Evolutionary conservation across 116 monocot species (phyloP).

Genomic region (Papilionanthe hybrid): DNA sequence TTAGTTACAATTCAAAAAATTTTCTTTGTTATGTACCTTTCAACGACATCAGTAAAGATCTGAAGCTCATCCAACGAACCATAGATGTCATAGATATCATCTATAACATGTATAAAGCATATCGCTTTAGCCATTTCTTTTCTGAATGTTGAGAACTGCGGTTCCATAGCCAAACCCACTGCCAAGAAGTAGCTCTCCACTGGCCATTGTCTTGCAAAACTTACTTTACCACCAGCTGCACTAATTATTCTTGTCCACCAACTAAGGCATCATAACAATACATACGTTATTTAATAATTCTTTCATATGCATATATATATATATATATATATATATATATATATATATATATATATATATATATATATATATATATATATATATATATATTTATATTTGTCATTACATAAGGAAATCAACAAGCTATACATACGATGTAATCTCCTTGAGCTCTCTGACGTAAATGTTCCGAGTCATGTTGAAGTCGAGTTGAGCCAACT

Average conservation of each 20-base stretch:
- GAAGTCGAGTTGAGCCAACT: constrained; percentile 14
- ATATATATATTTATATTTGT: too few relatives aligned
- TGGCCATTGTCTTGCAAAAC: constrained; percentile 8
- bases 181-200: constrained; percentile 8
- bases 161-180: neutral
- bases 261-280: neutral
- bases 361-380: too few relatives aligned
- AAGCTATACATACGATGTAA: neutral
- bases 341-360: too few relatives aligned
- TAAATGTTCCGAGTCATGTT: constrained; percentile 10
- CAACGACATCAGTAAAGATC: constrained; percentile 1
- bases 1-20: neutral
- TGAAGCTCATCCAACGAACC: constrained; percentile 7
- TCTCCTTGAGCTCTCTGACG: constrained; percentile 9
- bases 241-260: constrained; percentile 12
- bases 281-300: too few relatives aligned
- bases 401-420: too few relatives aligned
- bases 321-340: neutral
- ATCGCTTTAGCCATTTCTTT: neutral
- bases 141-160: constrained; percentile 14
- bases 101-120: constrained; percentile 5
- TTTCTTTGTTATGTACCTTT: neutral
- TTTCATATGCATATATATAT: too few relatives aligned
- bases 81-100: constrained; percentile 29
- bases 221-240: neutral